Base-by-base conservation (phyloP, 306 rosid species). In the Senna tora region DNA sequence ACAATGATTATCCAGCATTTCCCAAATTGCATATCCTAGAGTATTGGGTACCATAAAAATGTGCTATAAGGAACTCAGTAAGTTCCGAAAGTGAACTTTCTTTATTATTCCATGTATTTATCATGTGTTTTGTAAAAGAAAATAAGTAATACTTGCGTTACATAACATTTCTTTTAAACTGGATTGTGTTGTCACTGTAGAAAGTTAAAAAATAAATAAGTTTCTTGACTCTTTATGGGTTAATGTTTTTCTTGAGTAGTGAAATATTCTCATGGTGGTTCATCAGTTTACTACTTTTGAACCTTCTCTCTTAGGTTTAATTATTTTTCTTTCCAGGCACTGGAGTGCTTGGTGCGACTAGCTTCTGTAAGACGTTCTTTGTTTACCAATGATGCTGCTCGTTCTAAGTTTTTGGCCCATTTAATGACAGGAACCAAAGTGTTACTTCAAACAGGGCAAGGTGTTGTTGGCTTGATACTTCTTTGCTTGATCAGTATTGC, bases 351-450 rank as follows among this genome's bases (percentile, higher is more conserved):
- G 95, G 97, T 91, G 87, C 97, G 97, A 76, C 88, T 94, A 50
- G 96, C 99, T 71, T 94, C 99, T 82, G 93, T 94, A 73, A 89
- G 99, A 78, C 99, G 99, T 74, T 94, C 99, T 74, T 82, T 94
- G 88, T 94, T 94, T 88, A 85, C 97, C 71, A 94, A 85, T 79
- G 99, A 94, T 80, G 96, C 97, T 70, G 87, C 96, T 47, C 99
- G 99, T 74, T 94, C 99, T 22, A 88, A 91, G 83, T 94, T 91
- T 85, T 87, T 94, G 97, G 97, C 96, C 67, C 96, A 94, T 86
- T 87, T 94, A 77, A 89, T 94, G 97, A 91, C 99, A 41, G 99
- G 99, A 89, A 94, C 99, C 85, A 94, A 94, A 86, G 97, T 88
- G 76, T 91, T 91, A 85, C 90, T 94, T 76, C 99, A 94, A 86